Evolutionary conservation across 2,329 filamentous ascomycete species (phyloP), one percentile per base, ranked within the genome.

Genomic region (Triangularia verruculosa): DNA sequence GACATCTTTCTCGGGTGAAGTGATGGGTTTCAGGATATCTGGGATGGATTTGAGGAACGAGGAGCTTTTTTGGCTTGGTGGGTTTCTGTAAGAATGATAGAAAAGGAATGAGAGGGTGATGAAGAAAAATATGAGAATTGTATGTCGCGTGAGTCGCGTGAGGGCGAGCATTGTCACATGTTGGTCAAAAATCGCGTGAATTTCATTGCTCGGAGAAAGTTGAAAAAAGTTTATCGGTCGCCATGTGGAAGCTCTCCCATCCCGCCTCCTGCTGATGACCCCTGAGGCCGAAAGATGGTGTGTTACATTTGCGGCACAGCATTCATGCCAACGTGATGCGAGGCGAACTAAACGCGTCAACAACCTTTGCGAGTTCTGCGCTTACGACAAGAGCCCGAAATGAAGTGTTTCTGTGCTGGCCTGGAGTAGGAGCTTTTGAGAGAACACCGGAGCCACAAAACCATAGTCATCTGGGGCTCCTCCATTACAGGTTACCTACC

Each of bases 31-130:
- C 39, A 25, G 39, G 25, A 59, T 27, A 13, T 28, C 57, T 24
- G 57, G 34, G 15, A 59, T 59, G n/a, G 57, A 59, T 15, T 51
- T 39, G 28, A 59, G 22, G 13, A 59, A 59, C 6, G 34, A 51
- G 32, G 32, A 24, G 12, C 28, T 24, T 13, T 34, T 24, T 30
- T 47, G 25, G 17, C 4, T 25, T 28, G n/a, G 24, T 22, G 34
- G 57, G 30, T 22, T 39, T 24, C 17, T 13, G 27, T 34, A 22
- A 43, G 32, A 59, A 11, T 34, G 25, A n/a, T 28, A 43, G 20
- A 27, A 59, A 20, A 52, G 25, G 7, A 59, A 22, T 22, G n/a
- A 52, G 7, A 47, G 39, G 4, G 39, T 47, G n/a, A 47, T 20
- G 39, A 47, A 47, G 39, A 11, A 47, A 47, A 47, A 20, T n/a